Base-by-base conservation (phyloP, 2,329 filamentous ascomycete genomes). In the Septoria petroselini region DNA sequence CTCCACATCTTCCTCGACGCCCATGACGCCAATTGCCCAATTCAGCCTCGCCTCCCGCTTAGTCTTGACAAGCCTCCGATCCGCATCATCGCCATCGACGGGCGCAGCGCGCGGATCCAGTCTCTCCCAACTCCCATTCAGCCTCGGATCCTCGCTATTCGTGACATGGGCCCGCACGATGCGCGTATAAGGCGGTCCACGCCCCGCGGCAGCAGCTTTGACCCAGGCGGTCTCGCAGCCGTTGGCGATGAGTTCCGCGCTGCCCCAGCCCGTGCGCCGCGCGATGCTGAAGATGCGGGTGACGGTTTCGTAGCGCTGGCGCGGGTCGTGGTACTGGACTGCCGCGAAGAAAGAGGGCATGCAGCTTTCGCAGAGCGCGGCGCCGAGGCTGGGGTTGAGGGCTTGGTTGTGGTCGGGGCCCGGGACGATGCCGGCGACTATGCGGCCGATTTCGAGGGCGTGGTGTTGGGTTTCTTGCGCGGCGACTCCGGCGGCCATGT, bases 221-320 rank as follows among this genome's bases (percentile, higher is more conserved):
- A 80, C 77, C 93, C 93, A 98, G 0, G 83, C 79, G 2, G 83
- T 84, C 68, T 97, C 91, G 67, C 89, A 95, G 1, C 89, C 90
- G 41, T 81, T 77, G 0, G 88, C 88, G 55, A 96, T 91, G 33
- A 90, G 82, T 27, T 82, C 79, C 1, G 89, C 86, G 1, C 86
- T 89, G 61, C 89, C 85, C 86, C 89, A 96, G 0, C 93, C 93
- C 0, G 89, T 95, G 6, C 93, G 75, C 1, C 84, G 81, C 2
- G 86, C 81, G 31, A 95, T 84, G 60, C 89, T 84, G 59, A 83
- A 79, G 48, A 96, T 76, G 21, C 86, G 82, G 27, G 78, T 76
- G 55, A 96, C 78, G 0, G 85, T 80, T 87, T 89, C 95, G 50
- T 80, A 77, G 1, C 93, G 82, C 62, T 97, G 90, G 0, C 70